Percentiles rank a stretch among this genome's conserved stretches.
phyloP scores from a whole-genome alignment of 1,284 basidiomycete species.

The Cryptococcus depauperatus region DNA sequence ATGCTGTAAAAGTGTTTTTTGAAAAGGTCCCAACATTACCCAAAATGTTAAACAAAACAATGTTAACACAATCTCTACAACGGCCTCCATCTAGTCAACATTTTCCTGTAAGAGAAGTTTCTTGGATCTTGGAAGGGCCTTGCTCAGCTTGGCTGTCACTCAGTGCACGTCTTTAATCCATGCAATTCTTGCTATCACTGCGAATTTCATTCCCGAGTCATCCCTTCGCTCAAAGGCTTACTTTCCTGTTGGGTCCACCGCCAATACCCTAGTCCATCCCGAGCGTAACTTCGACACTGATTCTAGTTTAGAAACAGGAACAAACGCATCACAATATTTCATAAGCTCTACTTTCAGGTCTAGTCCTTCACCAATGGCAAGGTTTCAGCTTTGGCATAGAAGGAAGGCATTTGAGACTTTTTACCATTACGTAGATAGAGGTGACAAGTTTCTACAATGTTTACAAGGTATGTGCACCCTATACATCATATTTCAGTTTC shows the following conservation, averaged over 20 bases:
- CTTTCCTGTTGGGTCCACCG: constrained; percentile 31
- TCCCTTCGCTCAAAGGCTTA: constrained; percentile 23
- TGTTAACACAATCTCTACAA: constrained; percentile 22
- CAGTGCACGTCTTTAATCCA: constrained; percentile 22
- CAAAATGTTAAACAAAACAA: constrained; percentile 30
- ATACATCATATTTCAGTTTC: background rate
- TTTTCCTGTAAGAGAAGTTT: constrained; percentile 40
- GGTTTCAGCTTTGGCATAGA: constrained; percentile 41
- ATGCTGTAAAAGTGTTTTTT: constrained; percentile 33
- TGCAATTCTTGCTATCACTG: constrained; percentile 31
- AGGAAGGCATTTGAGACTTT: constrained; percentile 28
- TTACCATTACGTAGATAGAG: constrained; percentile 18
- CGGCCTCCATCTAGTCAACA: constrained; percentile 27
- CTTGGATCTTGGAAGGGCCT: no score
- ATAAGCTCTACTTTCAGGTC: background rate
- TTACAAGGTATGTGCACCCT: constrained; percentile 26
- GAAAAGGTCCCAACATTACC: constrained; percentile 31
- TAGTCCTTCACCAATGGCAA: constrained; percentile 9
- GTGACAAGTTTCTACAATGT: constrained; percentile 24
- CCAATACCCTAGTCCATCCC: constrained; percentile 24
- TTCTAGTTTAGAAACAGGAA: background rate
- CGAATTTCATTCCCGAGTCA: constrained; percentile 26
- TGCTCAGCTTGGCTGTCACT: background rate
- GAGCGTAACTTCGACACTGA: constrained; percentile 19
- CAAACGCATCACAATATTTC: background rate